phyloP scores from a whole-genome alignment of 192 early-diverging fungal genomes.

The Chytriomyces hyalinus region DNA sequence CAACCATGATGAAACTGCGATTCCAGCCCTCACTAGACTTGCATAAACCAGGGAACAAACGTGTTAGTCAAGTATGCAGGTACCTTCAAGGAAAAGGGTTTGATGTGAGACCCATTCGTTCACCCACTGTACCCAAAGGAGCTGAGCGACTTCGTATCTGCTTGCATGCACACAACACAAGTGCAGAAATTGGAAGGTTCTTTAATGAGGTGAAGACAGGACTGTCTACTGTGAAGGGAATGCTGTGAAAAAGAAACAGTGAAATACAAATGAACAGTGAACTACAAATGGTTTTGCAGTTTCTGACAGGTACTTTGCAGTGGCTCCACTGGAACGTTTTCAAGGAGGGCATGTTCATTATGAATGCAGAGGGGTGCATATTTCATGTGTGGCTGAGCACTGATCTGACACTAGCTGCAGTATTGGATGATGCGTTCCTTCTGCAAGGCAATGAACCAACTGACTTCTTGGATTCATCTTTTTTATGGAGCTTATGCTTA shows the following conservation, averaged over 20 bases:
- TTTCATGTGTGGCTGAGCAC: no score
- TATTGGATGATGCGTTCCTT: no score
- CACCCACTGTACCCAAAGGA: conserved; percentile 79
- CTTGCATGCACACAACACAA: conserved; percentile 77
- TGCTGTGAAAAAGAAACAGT: conserved; percentile 5
- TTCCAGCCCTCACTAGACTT: conserved; percentile 10
- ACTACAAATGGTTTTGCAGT: no score
- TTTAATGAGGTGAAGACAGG: conserved; percentile 56
- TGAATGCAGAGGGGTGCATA: no score
- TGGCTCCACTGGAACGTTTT: no score
- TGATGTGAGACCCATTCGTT: conserved; percentile 78
- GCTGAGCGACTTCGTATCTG: conserved; percentile 85
- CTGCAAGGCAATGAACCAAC: no score
- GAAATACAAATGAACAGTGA: not conserved
- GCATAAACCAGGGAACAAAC: conserved; percentile 53
- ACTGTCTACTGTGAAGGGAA: not conserved
- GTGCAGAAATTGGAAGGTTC: conserved; percentile 58
- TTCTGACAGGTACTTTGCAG: no score
- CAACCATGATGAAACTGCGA: conserved; percentile 23
- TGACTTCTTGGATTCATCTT: no score
- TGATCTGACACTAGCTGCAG: no score
- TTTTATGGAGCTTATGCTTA: conserved; percentile 67
- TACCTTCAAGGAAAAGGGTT: conserved; percentile 55
- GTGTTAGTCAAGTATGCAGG: conserved; percentile 50
- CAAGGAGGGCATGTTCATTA: no score